A percentile compares a stretch with the other conserved stretches of the same genome.
Evolutionary conservation across 2,329 filamentous ascomycete genomes (phyloP).

Genomic region (Aspergillus proliferans): DNA sequence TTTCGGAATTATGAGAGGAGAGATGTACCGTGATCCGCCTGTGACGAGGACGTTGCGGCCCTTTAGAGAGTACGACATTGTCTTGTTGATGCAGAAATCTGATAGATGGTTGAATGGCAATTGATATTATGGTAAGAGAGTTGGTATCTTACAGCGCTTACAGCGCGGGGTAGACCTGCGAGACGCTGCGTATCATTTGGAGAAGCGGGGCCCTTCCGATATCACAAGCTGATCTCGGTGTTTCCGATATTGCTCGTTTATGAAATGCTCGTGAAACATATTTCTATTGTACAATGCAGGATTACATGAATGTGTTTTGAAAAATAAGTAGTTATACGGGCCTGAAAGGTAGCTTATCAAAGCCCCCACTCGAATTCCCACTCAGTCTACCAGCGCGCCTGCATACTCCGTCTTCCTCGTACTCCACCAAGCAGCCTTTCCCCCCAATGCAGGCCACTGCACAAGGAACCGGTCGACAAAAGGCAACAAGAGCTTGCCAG

Average conservation of each 20-base stretch:
- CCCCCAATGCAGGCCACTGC: conserved; percentile 65
- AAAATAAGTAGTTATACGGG: too few relatives aligned
- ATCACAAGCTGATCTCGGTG: too few relatives aligned
- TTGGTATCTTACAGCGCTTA: background rate
- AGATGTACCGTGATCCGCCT: conserved; percentile 54
- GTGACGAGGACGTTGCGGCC: conserved; percentile 59
- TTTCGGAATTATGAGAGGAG: background rate
- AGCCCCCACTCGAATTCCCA: background rate
- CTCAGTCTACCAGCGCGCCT: conserved; percentile 32
- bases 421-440: conserved; percentile 33
- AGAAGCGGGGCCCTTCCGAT: too few relatives aligned
- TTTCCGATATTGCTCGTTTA: too few relatives aligned
- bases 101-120: too few relatives aligned
- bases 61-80: conserved; percentile 56
- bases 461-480: conserved; percentile 75
- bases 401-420: conserved; percentile 35
- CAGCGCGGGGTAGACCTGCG: background rate
- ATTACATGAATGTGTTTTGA: background rate
- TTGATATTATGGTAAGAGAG: background rate
- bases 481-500: conserved; percentile 66
- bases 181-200: too few relatives aligned
- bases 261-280: too few relatives aligned
- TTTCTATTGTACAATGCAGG: background rate
- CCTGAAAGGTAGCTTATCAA: too few relatives aligned
- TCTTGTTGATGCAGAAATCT: background rate